Base-by-base conservation (phyloP, 2,329 filamentous ascomycete species). In the Paraphaeosphaeria minitans region DNA sequence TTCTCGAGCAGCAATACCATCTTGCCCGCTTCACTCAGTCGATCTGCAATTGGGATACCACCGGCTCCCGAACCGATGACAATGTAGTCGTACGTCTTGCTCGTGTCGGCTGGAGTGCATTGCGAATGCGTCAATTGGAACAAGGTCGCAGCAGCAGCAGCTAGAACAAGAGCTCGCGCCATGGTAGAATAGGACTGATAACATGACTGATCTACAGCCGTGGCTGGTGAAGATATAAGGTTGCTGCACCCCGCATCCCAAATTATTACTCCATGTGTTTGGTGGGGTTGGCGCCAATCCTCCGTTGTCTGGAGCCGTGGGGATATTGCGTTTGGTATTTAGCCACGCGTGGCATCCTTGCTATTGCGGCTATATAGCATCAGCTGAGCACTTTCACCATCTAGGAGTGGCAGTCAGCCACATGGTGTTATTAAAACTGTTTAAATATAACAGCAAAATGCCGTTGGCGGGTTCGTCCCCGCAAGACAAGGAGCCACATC, bases 1-100 rank as follows among this genome's bases (percentile, higher is more conserved):
- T 71, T 72, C 58, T 80, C 78, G 42, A 80, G 66, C 9, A 90
- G 80, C 14, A 90, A 76, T 1, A 89, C 87, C 10, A 81, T 86
- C 48, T 87, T 81, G 41, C 87, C 86, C 48, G 84, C 81, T 71
- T 87, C 84, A 37, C 83, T 85, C 29, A 90, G 80, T 61, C 82
- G 80, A 71, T 86, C 84, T 9, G 81, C 81, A 42, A 80, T 66
- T 0, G 85, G 84, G 33, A 88, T 82, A n/a, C 86, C 86, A 47
- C 82, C 84, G 2, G 85, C 83, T 53, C 86, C 86, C 14, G 78
- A 82, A 1, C 86, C 86, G 24, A 87, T 81, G 21, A 89, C 79
- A 46, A 89, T 84, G 71, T 88, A 88, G 70, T 88, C 86, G 61
- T 82, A 87, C 0, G 81, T 80, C 21, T 75, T 71, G 49, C 73